Evolutionary conservation across 768 basidiomycete genomes (phyloP).

Genomic region (Lentinula aciculospora): DNA sequence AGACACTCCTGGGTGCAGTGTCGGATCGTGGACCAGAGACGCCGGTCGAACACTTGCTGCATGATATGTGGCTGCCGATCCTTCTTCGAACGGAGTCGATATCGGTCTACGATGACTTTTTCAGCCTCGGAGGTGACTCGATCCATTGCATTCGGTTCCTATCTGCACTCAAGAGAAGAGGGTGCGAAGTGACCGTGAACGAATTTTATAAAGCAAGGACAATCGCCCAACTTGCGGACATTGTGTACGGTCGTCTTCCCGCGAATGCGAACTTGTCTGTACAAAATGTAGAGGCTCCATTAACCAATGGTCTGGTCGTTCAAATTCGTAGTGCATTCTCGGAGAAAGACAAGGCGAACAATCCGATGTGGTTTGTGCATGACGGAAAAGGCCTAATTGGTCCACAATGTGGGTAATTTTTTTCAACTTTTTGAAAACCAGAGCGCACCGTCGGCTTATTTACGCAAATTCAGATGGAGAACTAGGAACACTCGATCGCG

Average conservation of each 20-base stretch:
- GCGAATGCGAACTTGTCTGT: background rate
- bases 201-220: background rate
- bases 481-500: background rate
- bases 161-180: background rate
- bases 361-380: constrained; percentile 1
- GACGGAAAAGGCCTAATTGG: constrained; percentile 1
- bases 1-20: background rate
- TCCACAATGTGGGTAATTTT: background rate
- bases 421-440: too few species aligned
- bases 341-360: background rate
- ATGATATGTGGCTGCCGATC: background rate
- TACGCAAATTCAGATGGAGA: background rate
- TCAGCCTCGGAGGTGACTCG: constrained; percentile 5
- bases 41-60: background rate
- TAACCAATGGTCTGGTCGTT: background rate
- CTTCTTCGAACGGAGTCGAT: background rate
- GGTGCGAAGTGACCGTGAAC: background rate
- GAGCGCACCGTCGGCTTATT: too few species aligned
- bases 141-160: constrained; percentile 2
- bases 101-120: background rate
- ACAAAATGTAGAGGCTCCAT: background rate
- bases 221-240: background rate
- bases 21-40: background rate
- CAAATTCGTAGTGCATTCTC: background rate
- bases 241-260: background rate